Percentiles rank a stretch among this genome's conserved stretches.
phyloP scores from a whole-genome alignment of 1,284 basidiomycete species.

The Vanrija sp. region DNA sequence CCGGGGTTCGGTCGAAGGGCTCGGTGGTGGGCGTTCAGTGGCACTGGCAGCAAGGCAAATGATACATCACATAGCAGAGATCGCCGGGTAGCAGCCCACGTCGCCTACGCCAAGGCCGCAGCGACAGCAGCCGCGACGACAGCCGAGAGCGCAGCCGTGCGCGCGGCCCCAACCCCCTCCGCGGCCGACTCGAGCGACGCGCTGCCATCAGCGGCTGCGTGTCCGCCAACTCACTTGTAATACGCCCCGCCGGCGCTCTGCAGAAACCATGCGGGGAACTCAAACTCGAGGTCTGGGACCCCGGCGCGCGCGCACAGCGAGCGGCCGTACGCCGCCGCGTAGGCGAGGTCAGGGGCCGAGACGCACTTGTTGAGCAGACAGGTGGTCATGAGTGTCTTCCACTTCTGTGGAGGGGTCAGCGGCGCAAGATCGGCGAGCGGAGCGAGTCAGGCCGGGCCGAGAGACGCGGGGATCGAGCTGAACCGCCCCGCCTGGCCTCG shows the following conservation, averaged over 20 bases:
- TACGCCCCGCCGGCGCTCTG: constrained; percentile 21
- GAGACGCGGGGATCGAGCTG: neutral
- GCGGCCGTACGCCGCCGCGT: constrained; percentile 35
- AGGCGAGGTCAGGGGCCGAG: constrained; percentile 39
- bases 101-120: too few species aligned
- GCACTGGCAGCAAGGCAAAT: too few species aligned
- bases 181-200: neutral
- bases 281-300: constrained; percentile 20
- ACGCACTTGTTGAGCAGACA: constrained; percentile 30
- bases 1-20: too few species aligned
- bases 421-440: neutral
- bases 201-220: neutral
- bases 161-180: neutral
- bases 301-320: constrained; percentile 32
- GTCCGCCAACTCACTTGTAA: constrained; percentile 32
- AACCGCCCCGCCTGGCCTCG: too few species aligned
- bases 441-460: neutral
- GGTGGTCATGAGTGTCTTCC: constrained; percentile 16
- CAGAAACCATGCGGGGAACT: constrained; percentile 22
- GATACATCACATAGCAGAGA: too few species aligned
- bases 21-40: too few species aligned
- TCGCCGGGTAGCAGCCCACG: too few species aligned
- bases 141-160: too few species aligned
- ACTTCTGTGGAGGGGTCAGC: constrained; percentile 11
- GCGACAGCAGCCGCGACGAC: too few species aligned